A percentile compares a stretch with the other conserved stretches of the same genome.
phyloP scores from a whole-genome alignment of 2,329 filamentous ascomycete genomes.

The Fusarium staphyleae region DNA sequence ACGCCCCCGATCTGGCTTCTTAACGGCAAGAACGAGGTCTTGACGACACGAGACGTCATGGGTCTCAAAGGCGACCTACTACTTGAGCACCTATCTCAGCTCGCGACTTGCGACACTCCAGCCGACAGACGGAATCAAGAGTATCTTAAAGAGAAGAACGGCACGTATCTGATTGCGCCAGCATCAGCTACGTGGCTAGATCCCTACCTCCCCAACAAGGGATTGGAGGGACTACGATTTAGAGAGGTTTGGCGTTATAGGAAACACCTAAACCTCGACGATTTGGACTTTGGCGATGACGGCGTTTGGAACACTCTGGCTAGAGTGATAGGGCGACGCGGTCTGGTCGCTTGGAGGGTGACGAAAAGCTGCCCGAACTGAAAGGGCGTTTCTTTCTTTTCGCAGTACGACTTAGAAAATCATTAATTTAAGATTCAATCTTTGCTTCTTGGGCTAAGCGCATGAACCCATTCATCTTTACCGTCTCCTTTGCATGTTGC shows the following conservation, averaged over 20 bases:
- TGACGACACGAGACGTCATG: constrained; percentile 78
- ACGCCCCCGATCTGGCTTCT: constrained; percentile 82
- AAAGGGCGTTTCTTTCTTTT: constrained; percentile 18
- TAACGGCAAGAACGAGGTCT: constrained; percentile 74
- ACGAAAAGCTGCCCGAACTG: constrained; percentile 63
- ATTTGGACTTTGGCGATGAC: constrained; percentile 80
- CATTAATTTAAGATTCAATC: constrained; percentile 29
- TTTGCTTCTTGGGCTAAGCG: constrained; percentile 13
- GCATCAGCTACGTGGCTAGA: constrained; percentile 75
- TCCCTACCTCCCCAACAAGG: constrained; percentile 65
- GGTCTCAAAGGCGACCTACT: constrained; percentile 69
- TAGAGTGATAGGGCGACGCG: constrained; percentile 70
- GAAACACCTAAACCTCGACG: constrained; percentile 78
- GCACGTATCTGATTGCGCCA: constrained; percentile 76
- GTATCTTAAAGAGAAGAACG: constrained; percentile 66
- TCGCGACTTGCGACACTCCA: constrained; percentile 69
- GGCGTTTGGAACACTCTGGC: constrained; percentile 75
- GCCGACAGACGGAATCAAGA: constrained; percentile 62
- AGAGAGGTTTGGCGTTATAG: constrained; percentile 73
- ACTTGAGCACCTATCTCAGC: constrained; percentile 62
- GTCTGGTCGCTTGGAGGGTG: constrained; percentile 68
- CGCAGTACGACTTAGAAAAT: constrained; percentile 25
- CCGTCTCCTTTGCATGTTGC: constrained; percentile 2
- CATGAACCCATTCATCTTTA: constrained; percentile 9
- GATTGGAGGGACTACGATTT: constrained; percentile 66